Evolutionary conservation across 140 eudicot species (phyloP), one percentile per base, ranked within the genome.

Genomic region (Oenanthe javanica): DNA sequence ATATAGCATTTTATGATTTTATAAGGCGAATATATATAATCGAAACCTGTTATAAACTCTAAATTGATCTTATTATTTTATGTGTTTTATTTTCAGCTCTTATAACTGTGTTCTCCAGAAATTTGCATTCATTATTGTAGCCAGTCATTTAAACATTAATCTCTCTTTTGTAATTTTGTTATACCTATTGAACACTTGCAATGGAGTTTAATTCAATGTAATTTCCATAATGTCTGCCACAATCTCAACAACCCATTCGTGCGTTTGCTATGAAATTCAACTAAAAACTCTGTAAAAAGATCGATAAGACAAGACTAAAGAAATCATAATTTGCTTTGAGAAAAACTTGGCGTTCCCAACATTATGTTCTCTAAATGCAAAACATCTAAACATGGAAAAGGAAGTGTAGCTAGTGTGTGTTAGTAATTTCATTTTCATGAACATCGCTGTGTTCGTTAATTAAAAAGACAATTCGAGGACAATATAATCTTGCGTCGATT

Each of bases 191-290:
- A 57, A n/a, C 54, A 63, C 36, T 63, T 38, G 57, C 48, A 43
- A 40, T 63, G 73, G 49, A 42, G 40, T 77, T 38, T 4, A 2
- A 42, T 42, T 42, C 45, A 42, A 2, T 2, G 45, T 42, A 9
- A 12, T 27, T 10, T 66, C 18, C 55, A 59, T n/a, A 59, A 57
- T 79, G 81, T 79, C 81, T 63, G 81, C 81, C 81, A 63, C 75
- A 63, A 78, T 61, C 73, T 59, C 45, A 11, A 45, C 74, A 79
- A 64, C 75, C 54, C 75, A 54, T 54, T 77, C 80, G 70, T 77
- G 80, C 74, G 48, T 14, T 42, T 79, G 74, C 59, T 13, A 18
- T 23, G 38, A n/a, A 63, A 73, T 43, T 73, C 77, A 73, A 78
- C 46, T 12, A 78, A 14, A 42, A 42, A 40, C 13, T 55, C 43